A percentile compares a stretch with the other conserved stretches of the same genome.
phyloP scores from a whole-genome alignment of 768 basidiomycete genomes.

The Russula olivacea region DNA sequence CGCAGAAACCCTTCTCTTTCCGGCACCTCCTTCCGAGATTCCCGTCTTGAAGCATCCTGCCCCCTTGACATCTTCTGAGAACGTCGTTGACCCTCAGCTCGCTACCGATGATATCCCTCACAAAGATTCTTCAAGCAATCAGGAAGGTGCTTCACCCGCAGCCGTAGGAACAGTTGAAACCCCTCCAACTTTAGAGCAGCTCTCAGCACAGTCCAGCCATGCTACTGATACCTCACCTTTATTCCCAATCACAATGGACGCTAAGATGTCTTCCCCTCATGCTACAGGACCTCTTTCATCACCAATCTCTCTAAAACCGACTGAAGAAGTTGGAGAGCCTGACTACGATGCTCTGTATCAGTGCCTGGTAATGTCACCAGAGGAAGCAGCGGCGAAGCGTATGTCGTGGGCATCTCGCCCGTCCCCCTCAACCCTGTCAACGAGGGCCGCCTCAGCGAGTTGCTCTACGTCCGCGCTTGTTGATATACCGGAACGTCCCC shows the following conservation, averaged over 20 bases:
- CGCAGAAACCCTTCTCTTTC: conserved; percentile 1
- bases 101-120: not conserved
- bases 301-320: not conserved
- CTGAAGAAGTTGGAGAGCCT: not conserved
- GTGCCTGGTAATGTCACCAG: conserved; percentile 15
- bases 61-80: not conserved
- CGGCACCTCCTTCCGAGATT: not conserved
- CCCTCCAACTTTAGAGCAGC: not conserved
- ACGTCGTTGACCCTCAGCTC: not conserved
- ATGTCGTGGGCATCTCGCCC: conserved; percentile 17
- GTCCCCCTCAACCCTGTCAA: not conserved
- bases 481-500: conserved; percentile 10
- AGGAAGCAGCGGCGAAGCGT: conserved; percentile 19
- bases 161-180: conserved; percentile 1
- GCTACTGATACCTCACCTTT: not conserved
- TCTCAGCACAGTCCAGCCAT: not conserved
- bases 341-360: conserved; percentile 22
- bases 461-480: not conserved
- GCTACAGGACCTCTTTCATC: not conserved
- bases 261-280: not conserved
- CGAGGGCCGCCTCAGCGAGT: conserved; percentile 1
- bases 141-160: not conserved
- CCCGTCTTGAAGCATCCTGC: not conserved
- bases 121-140: not conserved
- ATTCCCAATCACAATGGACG: not conserved